Evolutionary conservation across 176 grass and related monocot species (phyloP).

Genomic region (Triticum aestivum): IWGSC_CS_RefSeq_v2.1 NC_057804.1:579919067-579919566

Average conservation of each 20-base stretch:
- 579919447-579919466: background rate
- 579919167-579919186: constrained; percentile 80
- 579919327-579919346: constrained; percentile 90
- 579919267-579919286: constrained; percentile 83
- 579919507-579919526: no score
- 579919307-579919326: constrained; percentile 79
- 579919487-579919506: background rate
- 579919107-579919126: constrained; percentile 98
- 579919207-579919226: constrained; percentile 54
- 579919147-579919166: constrained; percentile 47
- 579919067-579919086: constrained; percentile 98
- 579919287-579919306: constrained; percentile 92
- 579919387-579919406: no score
- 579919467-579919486: background rate
- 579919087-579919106: constrained; percentile 96
- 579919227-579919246: constrained; percentile 70
- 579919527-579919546: no score
- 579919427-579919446: background rate
- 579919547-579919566: no score
- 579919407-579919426: background rate
- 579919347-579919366: constrained; percentile 98
- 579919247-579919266: constrained; percentile 58
- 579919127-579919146: constrained; percentile 85
- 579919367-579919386: constrained; percentile 20
- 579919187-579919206: constrained; percentile 59